A percentile compares a stretch with the other conserved stretches of the same genome.
Conservation (phyloP, 2,329 filamentous ascomycete genomes). For the Akanthomyces muscarius region DNA sequence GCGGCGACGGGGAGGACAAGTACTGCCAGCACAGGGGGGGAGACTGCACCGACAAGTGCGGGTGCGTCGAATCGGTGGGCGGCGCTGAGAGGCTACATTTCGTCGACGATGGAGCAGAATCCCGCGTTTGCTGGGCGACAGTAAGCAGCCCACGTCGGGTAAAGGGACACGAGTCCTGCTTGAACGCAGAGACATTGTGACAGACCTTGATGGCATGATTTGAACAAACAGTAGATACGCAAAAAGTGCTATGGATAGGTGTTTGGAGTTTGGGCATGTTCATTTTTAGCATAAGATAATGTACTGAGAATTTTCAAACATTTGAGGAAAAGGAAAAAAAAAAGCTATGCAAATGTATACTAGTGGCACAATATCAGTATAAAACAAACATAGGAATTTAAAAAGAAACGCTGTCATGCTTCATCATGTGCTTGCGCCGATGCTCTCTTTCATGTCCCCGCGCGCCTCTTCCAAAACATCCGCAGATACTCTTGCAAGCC, state of each 20-base stretch:
- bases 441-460: background rate
- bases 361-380: constrained; percentile 8
- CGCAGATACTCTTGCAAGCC: too few species aligned
- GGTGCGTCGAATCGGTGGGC: constrained; percentile 61
- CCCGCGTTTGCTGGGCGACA: constrained; percentile 57
- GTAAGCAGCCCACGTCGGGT: background rate
- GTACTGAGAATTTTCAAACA: background rate
- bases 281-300: background rate
- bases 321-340: background rate
- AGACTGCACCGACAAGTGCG: constrained; percentile 18
- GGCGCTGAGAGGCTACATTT: constrained; percentile 77
- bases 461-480: too few species aligned
- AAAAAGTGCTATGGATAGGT: background rate
- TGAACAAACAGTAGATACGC: background rate
- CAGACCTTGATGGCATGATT: background rate
- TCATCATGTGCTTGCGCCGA: background rate
- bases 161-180: background rate
- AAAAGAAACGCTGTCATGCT: constrained; percentile 9
- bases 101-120: constrained; percentile 84
- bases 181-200: background rate
- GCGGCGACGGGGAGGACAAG: background rate
- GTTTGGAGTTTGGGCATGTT: background rate
- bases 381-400: background rate
- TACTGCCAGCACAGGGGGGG: background rate
- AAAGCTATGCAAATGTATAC: constrained; percentile 13